Evolutionary conservation across 805 yeast species (phyloP), one percentile per base, ranked within the genome.

Genomic region (Candida pseudofarinosa): DNA sequence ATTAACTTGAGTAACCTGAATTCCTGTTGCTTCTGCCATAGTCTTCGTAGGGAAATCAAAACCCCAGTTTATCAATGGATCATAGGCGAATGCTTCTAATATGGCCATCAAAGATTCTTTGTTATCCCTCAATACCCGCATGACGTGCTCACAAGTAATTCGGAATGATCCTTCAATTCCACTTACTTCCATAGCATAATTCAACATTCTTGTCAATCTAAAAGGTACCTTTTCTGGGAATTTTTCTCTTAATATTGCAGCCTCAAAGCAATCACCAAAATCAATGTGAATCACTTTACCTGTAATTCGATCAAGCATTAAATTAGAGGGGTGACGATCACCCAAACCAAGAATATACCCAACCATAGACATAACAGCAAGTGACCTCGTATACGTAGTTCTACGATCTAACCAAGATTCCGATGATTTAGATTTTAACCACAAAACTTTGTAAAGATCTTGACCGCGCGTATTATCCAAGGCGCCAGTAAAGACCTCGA

Each of bases 251-350:
- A 93, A 67, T 39, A 91, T 89, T 0, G 99, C 99, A 2, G 98
- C 97, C 61, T 93, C 99, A 58, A 93, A 93, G 76, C 99, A 93
- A 61, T 93, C 99, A 51, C 99, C 99, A 65, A 91, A 93, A 73
- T 93, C 99, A 65, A 93, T 91, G 60, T 93, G 99, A 32, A 93
- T 79, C 40, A 93, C 97, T 57, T 91, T 89, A 47, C 99, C 99
- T 0, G 98, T 88, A 39, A 84, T 79, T 49, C 97, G 73, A 62
- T 91, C 96, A 65, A 93, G 77, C 97, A 93, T 88, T 65, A 93
- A 75, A 58, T 93, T 93, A 23, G 97, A 88, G 19, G 99, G 99
- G 64, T 93, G 99, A 48, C 99, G 80, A 62, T 93, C 99, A 47
- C 99, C 99, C 16, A 93, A 73, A 12, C 99, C 99, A 18, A 93